Base-by-base conservation (phyloP, 352 stramenopile genomes). In the Pythium brassicae region DNA sequence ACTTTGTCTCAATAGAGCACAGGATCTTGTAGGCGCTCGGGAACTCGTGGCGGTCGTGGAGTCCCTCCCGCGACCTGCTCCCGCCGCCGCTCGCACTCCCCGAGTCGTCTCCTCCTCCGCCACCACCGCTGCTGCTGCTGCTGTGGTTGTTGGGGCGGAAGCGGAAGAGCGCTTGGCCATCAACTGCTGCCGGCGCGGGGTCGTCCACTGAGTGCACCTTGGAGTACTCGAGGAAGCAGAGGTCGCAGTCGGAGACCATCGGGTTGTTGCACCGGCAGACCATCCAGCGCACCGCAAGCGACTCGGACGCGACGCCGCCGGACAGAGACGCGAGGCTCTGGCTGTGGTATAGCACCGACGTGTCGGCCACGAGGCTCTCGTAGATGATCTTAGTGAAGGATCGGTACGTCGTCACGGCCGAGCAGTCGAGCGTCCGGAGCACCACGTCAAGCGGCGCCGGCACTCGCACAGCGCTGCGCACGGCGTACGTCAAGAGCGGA, bases 311-410 rank as follows among this genome's bases (percentile, higher is more conserved):
- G 26, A 39, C 19, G 17, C 27, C 15, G 29, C n/a, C 19, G 47
- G 26, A n/a, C 26, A n/a, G 29, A 12, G 50, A 26, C 2, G 59
- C 50, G 42, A 27, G 19, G 22, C 37, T 60, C 34, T 68, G 78
- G 40, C 69, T 74, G 53, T 91, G 80, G 59, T 71, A 89, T n/a
- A 93, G 78, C 50, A 91, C 79, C 0, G 73, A 76, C n/a, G 78
- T 85, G 55, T 92, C 79, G 45, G 76, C 71, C 27, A 94, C 64
- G 40, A 89, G 66, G 26, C 68, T 72, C 26, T 81, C 76, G 62
- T 92, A 90, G 26, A 92, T 86, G 57, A 86, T 83, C 59, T 83
- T 80, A 29, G 72, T 86, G 56, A 88, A 86, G 43, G 78, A 90
- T 19, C 81, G 73, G 56, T 90, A 75, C 22, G 71, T 68, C 27